These are phyloP conservation scores for Camellia sinensis DNA, from an alignment of 148 eudicot genomes.

Conservation along the genomic window DNA sequence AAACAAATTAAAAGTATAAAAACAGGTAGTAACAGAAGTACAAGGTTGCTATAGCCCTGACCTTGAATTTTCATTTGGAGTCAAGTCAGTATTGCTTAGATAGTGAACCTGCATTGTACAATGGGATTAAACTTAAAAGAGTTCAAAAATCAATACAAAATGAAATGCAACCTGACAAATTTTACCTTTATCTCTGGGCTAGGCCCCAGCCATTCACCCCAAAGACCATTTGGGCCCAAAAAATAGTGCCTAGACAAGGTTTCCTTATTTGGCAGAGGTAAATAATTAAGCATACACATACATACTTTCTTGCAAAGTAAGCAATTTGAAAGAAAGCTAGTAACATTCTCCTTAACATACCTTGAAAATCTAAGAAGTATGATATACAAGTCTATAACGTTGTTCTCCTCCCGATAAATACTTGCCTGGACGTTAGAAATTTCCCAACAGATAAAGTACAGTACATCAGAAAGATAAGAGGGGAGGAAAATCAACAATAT, in stretches of 20 bases:
- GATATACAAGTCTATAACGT: conserved; percentile 69
- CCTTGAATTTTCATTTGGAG: conserved; percentile 53
- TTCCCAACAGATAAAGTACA: not conserved
- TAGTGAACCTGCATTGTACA: conserved; percentile 55
- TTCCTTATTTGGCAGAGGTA: conserved; percentile 82
- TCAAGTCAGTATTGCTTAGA: conserved; percentile 61
- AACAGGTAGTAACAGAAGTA: not conserved
- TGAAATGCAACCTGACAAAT: not conserved
- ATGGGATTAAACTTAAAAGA: conserved; percentile 12
- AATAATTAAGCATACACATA: conserved; percentile 20
- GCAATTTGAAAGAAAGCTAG: conserved; percentile 12
- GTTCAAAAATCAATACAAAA: not conserved
- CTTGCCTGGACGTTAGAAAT: conserved; percentile 43
- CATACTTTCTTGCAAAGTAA: not conserved
- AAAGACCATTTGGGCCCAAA: conserved; percentile 83
- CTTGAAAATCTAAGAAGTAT: conserved; percentile 86
- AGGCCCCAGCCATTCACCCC: conserved; percentile 74
- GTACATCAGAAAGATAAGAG: conserved; percentile 6
- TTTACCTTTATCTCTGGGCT: conserved; percentile 64
- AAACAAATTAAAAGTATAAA: not conserved
- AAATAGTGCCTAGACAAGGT: conserved; percentile 86
- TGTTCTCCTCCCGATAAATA: conserved; percentile 67
- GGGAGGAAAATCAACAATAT: not conserved
- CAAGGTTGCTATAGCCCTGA: conserved; percentile 27
- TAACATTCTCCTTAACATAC: conserved; percentile 30